Evolutionary conservation across 345 rosid genomes (phyloP).

Genomic region (Melaleuca quinquenervia): DNA sequence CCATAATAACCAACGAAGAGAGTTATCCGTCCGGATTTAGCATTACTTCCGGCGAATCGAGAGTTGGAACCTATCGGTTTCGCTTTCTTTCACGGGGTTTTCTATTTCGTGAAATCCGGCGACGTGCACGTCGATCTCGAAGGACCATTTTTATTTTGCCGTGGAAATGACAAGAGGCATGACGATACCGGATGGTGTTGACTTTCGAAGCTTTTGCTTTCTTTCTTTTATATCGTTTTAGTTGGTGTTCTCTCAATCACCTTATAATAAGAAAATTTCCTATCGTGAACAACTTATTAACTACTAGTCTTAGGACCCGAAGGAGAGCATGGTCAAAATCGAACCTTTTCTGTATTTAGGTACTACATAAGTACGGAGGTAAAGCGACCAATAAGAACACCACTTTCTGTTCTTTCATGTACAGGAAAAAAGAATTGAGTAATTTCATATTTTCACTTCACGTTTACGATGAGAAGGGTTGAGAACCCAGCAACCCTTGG

Average conservation of each 20-base stretch:
- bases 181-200: not conserved
- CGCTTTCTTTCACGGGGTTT: not conserved
- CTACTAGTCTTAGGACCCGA: not conserved
- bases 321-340: not conserved
- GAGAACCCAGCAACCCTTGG: not conserved
- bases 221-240: not conserved
- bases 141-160: not conserved
- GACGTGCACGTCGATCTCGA: not conserved
- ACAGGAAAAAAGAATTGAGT: not conserved
- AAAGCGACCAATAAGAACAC: not conserved
- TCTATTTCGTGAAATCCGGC: not conserved
- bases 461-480: not conserved
- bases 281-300: not conserved
- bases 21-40: rapidly evolving
- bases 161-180: not conserved
- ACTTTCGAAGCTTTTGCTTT: not conserved
- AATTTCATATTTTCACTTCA: not conserved
- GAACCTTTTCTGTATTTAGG: not conserved
- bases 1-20: not conserved
- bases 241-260: not conserved
- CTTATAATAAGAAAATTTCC: not conserved
- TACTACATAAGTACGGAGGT: not conserved
- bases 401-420: not conserved
- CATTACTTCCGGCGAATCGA: rapidly evolving
- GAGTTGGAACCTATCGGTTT: not conserved